phyloP scores from a whole-genome alignment of 352 stramenopile species.

The Phytopythium sindhum region DNA sequence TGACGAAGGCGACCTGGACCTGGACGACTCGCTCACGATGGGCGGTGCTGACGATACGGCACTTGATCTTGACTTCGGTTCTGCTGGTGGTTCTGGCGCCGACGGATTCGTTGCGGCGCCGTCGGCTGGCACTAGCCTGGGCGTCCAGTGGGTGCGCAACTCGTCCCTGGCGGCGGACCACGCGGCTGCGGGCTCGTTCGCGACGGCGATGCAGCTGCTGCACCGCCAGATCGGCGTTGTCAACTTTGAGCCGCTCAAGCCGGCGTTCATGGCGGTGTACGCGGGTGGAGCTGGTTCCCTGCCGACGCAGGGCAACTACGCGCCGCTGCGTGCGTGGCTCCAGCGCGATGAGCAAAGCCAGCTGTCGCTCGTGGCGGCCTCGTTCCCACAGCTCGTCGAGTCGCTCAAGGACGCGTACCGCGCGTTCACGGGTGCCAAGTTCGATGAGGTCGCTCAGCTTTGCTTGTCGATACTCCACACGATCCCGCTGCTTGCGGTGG shows the following conservation, averaged over 20 bases:
- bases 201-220: conserved; percentile 97
- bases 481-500: conserved; percentile 95
- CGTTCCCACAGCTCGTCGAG: conserved; percentile 89
- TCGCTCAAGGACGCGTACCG: conserved; percentile 95
- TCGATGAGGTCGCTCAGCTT: conserved; percentile 93
- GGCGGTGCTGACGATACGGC: conserved; percentile 34
- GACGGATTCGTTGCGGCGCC: conserved; percentile 90
- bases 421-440: conserved; percentile 97
- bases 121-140: conserved; percentile 83
- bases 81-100: conserved; percentile 24
- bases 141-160: conserved; percentile 93
- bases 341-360: conserved; percentile 87
- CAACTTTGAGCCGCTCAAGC: conserved; percentile 96
- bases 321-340: conserved; percentile 73
- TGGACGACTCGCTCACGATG: conserved; percentile 73
- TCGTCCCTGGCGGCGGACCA: conserved; percentile 98
- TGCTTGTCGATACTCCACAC: conserved; percentile 93
- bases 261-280: conserved; percentile 85
- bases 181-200: conserved; percentile 93
- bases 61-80: conserved; percentile 55
- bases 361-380: conserved; percentile 85
- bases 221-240: conserved; percentile 98
- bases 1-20: conserved; percentile 84
- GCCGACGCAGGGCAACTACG: conserved; percentile 78
- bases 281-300: conserved; percentile 76